Conservation (phyloP, 2,329 filamentous ascomycete species). For the Cercospora sesami region DNA sequence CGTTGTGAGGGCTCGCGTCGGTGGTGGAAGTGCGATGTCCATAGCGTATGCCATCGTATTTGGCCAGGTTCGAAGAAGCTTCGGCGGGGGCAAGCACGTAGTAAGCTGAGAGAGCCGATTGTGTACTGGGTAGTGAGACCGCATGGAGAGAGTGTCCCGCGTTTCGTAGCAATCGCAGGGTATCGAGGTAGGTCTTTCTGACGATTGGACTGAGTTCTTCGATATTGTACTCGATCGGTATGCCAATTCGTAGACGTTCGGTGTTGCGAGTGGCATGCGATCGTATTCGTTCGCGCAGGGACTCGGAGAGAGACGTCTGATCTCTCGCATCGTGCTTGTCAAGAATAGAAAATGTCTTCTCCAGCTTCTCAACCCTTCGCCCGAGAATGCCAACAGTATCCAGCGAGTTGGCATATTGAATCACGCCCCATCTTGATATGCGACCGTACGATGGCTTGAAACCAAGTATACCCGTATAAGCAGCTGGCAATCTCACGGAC, state of each 20-base stretch:
- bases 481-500: constrained; percentile 81
- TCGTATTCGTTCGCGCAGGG: constrained; percentile 55
- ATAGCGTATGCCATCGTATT: constrained; percentile 96
- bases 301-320: constrained; percentile 66
- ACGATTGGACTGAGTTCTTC: constrained; percentile 71
- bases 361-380: constrained; percentile 51
- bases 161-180: constrained; percentile 60
- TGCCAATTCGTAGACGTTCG: constrained; percentile 54
- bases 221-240: constrained; percentile 82
- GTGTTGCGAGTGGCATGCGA: constrained; percentile 7
- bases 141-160: constrained; percentile 72
- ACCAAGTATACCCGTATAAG: constrained; percentile 78
- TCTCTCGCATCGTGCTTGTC: constrained; percentile 67
- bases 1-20: constrained; percentile 45
- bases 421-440: constrained; percentile 79
- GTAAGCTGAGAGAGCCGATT: constrained; percentile 84
- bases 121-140: constrained; percentile 79
- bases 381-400: constrained; percentile 84
- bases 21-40: constrained; percentile 61
- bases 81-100: constrained; percentile 95
- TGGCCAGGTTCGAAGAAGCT: constrained; percentile 91
- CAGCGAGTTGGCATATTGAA: constrained; percentile 88
- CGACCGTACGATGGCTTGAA: constrained; percentile 93
- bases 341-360: constrained; percentile 48
- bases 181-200: constrained; percentile 66